Base-by-base conservation (phyloP, 2,329 filamentous ascomycete species). In the Pestalotiopsis sp. region DNA sequence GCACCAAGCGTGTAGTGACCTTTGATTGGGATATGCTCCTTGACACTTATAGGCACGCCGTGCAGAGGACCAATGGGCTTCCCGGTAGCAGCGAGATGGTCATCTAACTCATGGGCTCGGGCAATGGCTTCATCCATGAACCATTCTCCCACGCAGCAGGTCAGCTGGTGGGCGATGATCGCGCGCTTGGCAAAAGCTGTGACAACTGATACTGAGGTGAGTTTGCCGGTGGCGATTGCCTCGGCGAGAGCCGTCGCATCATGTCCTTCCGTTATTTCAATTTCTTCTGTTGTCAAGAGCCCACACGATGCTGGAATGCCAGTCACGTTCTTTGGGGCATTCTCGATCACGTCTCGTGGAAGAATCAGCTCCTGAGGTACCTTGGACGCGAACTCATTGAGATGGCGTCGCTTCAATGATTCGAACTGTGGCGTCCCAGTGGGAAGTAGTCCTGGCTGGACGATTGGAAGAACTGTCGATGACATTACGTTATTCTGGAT, bases 131-230 rank as follows among this genome's bases (percentile, higher is more conserved):
- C 45, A 4, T 69, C 71, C 1, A 73, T 69, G 12, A 78, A 65
- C 17, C 77, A 56, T 67, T 77, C 76, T 7, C 74, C 74, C 63
- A 76, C 70, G 66, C 74, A 76, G 69, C 77, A 77, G 2, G 70
- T 36, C 62, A 31, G 13, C 25, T 25, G 82, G 70, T 87, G 85
- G 1, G 87, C 87, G 23, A 90, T 75, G 4, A 76, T 86, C 31
- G 88, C 88, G 58, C 88, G 79, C 61, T 85, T 80, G 56, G 89
- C 77, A 74, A 89, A 90, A 1, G 87, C 87, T 39, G 80, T 83
- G 3, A 81, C 83, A 9, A 89, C 84, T 6, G 45, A 17, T 17
- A 52, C 45, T n/a, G 45, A 52, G 4, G 45, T 11, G 17, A 52
- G 45, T 52, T 52, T 52, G 17, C 17, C 20, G 17, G 45, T 1